Conservation (phyloP, 192 early-diverging fungal species). For the Spizellomyces punctatus region DNA sequence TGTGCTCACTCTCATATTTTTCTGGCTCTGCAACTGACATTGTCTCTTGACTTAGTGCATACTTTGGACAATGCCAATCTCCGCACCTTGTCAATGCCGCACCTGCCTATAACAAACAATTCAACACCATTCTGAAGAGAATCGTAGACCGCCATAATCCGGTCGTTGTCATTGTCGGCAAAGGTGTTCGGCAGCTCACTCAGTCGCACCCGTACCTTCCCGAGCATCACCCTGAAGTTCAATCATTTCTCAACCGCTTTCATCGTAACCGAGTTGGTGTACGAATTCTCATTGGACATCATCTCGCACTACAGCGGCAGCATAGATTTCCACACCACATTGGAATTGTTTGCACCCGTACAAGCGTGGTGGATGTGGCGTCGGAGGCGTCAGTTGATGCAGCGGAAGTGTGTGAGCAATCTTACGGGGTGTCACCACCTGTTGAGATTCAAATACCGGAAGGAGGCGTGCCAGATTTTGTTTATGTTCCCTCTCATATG, state of each 20-base stretch:
- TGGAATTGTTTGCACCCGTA: slow-evolving; percentile 89
- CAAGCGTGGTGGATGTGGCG: slow-evolving; percentile 74
- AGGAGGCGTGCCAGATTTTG: slow-evolving; percentile 62
- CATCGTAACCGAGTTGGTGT: slow-evolving; percentile 93
- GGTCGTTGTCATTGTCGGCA: slow-evolving; percentile 41
- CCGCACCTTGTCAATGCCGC: background rate
- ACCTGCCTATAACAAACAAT: slow-evolving; percentile 11
- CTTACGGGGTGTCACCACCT: slow-evolving; percentile 70
- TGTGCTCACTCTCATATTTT: too few relatives aligned
- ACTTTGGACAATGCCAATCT: too few relatives aligned
- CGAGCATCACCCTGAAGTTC: slow-evolving; percentile 63
- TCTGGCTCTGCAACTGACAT: too few relatives aligned
- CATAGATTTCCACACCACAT: slow-evolving; percentile 61
- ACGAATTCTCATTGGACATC: slow-evolving; percentile 86
- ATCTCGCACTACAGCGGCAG: slow-evolving; percentile 33
- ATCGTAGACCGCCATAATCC: slow-evolving; percentile 84
- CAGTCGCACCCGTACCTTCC: slow-evolving; percentile 5
- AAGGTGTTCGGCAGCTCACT: background rate
- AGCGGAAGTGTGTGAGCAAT: slow-evolving; percentile 81
- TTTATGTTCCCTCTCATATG: slow-evolving; percentile 91
- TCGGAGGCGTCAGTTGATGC: slow-evolving; percentile 89
- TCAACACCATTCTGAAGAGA: slow-evolving; percentile 68
- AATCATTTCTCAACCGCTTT: slow-evolving; percentile 88
- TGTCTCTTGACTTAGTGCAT: too few relatives aligned
- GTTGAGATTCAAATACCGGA: slow-evolving; percentile 59